phyloP scores from a whole-genome alignment of 495 filamentous ascomycete species.

The Letharia lupina region DNA sequence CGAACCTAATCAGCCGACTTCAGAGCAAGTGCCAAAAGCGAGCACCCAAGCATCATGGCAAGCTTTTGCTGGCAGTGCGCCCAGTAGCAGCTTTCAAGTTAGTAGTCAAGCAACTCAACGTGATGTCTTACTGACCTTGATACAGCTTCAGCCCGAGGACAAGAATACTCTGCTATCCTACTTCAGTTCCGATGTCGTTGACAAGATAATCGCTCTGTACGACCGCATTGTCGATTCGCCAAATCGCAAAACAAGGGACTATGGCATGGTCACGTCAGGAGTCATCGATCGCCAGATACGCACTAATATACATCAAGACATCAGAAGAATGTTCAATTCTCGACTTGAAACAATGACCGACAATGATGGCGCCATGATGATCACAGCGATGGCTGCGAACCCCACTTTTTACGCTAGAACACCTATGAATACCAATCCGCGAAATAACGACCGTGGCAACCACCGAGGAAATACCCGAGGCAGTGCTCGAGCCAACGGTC shows the following conservation, averaged over 20 bases:
- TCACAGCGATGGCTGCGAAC: slow-evolving; percentile 43
- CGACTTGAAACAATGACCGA: slow-evolving; percentile 57
- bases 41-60: slow-evolving; percentile 16
- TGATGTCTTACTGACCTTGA: slow-evolving; percentile 6
- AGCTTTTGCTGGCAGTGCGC: slow-evolving; percentile 10
- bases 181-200: slow-evolving; percentile 37
- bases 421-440: slow-evolving; percentile 1
- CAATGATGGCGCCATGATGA: slow-evolving; percentile 48
- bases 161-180: slow-evolving; percentile 35
- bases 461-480: slow-evolving; percentile 1
- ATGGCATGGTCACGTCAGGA: slow-evolving; percentile 35
- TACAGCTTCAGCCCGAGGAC: slow-evolving; percentile 42
- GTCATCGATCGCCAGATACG: slow-evolving; percentile 53
- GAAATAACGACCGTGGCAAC: slow-evolving; percentile 4
- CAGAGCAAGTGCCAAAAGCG: slow-evolving; percentile 4
- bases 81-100: slow-evolving; percentile 14
- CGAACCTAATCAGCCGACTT: not conserved
- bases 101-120: not conserved
- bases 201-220: slow-evolving; percentile 38
- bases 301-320: slow-evolving; percentile 52
- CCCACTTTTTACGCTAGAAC: slow-evolving; percentile 29
- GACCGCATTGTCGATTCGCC: slow-evolving; percentile 37
- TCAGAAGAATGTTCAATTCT: slow-evolving; percentile 63
- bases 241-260: slow-evolving; percentile 35
- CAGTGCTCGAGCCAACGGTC: slow-evolving; percentile 24